Evolutionary conservation across 805 yeast genomes (phyloP).

Genomic region (Kodamaea kakaduensis): DNA sequence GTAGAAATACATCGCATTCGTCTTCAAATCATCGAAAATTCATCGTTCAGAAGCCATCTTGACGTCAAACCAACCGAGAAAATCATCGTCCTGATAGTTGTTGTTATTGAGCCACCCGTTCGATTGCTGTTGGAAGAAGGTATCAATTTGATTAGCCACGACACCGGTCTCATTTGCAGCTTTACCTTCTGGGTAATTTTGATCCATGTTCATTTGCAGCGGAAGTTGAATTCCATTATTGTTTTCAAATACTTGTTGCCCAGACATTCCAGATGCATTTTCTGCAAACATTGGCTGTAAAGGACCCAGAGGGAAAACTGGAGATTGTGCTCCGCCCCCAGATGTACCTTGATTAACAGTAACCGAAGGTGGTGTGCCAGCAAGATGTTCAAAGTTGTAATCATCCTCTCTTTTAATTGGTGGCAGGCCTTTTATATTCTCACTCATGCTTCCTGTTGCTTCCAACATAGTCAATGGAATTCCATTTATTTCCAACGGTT

Average conservation of each 20-base stretch:
- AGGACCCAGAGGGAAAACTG: constrained; percentile 2
- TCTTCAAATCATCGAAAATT: no score
- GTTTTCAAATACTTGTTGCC: neutral
- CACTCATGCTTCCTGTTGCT: constrained; percentile 67
- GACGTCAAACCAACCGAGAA: constrained; percentile 90
- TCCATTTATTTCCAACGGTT: constrained; percentile 61
- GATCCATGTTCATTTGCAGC: constrained; percentile 1
- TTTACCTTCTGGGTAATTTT: constrained; percentile 1
- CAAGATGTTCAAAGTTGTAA: neutral
- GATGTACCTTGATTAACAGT: neutral
- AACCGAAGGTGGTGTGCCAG: neutral
- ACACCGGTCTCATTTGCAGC: constrained; percentile 13
- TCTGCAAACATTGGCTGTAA: constrained; percentile 9
- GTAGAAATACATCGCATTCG: no score
- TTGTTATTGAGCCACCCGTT: constrained; percentile 77
- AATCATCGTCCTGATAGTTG: constrained; percentile 65
- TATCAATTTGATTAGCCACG: constrained; percentile 43
- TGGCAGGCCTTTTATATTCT: neutral
- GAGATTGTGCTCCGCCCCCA: neutral
- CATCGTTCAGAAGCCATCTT: constrained; percentile 30
- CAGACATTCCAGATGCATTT: neutral
- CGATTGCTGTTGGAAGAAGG: constrained; percentile 75
- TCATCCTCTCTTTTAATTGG: constrained; percentile 2
- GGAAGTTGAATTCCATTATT: neutral
- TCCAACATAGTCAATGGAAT: constrained; percentile 69